Evolutionary conservation across 306 rosid genomes (phyloP).

Genomic region (Cyamopsis tetragonoloba): DNA sequence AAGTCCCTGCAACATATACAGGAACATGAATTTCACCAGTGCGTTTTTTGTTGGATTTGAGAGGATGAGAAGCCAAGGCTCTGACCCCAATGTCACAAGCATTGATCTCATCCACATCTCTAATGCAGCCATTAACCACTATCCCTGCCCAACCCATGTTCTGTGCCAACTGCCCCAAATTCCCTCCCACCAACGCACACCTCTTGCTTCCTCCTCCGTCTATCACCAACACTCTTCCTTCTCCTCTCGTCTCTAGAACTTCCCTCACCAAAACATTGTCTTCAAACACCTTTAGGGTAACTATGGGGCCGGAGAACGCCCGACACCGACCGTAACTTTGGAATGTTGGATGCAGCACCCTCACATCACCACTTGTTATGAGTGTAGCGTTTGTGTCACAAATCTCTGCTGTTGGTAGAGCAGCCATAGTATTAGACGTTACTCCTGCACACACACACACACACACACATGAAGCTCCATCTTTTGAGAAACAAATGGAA

Average conservation of each 20-base stretch:
- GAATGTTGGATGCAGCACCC: constrained; percentile 48
- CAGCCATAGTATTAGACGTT: constrained; percentile 17
- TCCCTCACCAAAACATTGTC: constrained; percentile 71
- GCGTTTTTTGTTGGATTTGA: constrained; percentile 54
- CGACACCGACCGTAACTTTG: constrained; percentile 44
- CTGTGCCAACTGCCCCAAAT: constrained; percentile 36
- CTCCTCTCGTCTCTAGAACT: constrained; percentile 57
- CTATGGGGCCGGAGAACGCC: constrained; percentile 56
- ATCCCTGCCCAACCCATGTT: constrained; percentile 71
- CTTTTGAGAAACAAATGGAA: neutral
- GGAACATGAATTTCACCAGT: constrained; percentile 49
- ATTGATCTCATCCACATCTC: constrained; percentile 86
- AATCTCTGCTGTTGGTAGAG: constrained; percentile 38
- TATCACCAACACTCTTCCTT: constrained; percentile 43
- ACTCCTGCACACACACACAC: constrained; percentile 22
- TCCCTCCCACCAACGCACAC: constrained; percentile 46
- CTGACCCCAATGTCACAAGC: constrained; percentile 68
- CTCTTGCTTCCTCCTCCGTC: constrained; percentile 52
- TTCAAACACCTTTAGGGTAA: constrained; percentile 67
- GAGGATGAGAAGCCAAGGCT: constrained; percentile 70
- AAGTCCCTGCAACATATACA: constrained; percentile 54
- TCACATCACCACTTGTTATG: constrained; percentile 30
- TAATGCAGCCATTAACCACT: constrained; percentile 77
- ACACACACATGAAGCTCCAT: neutral
- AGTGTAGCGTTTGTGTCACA: constrained; percentile 39